These are phyloP conservation scores for Sextonia rubra DNA, from an alignment of 164 flowering plant genomes.

Conservation along the genomic window DNA sequence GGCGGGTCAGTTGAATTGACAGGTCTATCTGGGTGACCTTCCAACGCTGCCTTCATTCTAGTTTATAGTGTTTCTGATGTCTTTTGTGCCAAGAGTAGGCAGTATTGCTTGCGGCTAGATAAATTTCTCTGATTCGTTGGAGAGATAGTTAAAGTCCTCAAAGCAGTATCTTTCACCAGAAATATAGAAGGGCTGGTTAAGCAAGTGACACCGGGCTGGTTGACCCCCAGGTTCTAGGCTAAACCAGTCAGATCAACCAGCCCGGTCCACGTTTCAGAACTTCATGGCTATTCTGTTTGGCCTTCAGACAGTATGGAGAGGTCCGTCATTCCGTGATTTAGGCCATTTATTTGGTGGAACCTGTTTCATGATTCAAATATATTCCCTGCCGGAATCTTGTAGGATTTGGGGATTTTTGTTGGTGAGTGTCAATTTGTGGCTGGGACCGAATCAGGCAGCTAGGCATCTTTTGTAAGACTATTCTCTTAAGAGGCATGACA, in stretches of 20 bases:
- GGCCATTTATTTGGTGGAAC: neutral
- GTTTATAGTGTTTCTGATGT: no score
- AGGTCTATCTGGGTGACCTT: no score
- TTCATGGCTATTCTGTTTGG: neutral
- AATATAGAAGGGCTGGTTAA: no score
- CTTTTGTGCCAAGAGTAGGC: no score
- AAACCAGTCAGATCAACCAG: no score
- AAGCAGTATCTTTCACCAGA: neutral
- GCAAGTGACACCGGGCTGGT: neutral
- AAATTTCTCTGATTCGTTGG: neutral
- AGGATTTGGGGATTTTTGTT: neutral
- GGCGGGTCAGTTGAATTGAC: no score
- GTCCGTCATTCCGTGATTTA: neutral
- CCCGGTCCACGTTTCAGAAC: no score
- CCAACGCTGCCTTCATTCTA: no score
- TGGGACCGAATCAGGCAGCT: neutral
- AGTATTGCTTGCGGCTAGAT: neutral
- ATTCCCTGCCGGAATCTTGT: neutral
- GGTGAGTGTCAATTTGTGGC: neutral
- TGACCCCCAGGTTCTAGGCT: neutral
- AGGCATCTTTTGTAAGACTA: neutral
- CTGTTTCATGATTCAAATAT: neutral
- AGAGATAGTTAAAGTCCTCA: neutral
- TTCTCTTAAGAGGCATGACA: neutral
- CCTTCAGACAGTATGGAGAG: neutral